Evolutionary conservation across 2,329 filamentous ascomycete species (phyloP).

Genomic region (Mollisiaceae sp.): DNA sequence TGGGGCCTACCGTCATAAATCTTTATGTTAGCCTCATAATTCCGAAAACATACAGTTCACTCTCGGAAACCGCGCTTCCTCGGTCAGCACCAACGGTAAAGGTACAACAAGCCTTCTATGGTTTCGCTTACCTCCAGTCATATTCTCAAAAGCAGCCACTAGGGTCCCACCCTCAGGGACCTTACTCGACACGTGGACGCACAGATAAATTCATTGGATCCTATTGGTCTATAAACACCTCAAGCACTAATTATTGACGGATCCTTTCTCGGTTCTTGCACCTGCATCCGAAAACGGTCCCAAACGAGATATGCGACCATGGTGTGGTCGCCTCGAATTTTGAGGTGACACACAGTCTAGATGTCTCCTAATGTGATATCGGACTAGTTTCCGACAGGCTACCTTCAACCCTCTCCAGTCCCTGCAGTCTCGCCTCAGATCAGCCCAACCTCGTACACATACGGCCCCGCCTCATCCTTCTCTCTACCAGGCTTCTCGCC

Average conservation of each 20-base stretch:
- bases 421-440: not conserved
- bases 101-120: not conserved
- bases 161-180: not conserved
- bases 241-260: not conserved
- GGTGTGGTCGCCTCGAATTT: not conserved
- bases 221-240: not conserved
- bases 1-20: not conserved
- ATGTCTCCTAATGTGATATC: not conserved
- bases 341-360: not conserved
- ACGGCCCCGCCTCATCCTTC: constrained; percentile 49
- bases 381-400: not conserved
- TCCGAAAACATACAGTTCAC: not conserved
- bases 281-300: not conserved
- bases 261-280: not conserved
- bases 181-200: not conserved
- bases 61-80: not conserved
- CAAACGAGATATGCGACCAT: not conserved
- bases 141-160: not conserved
- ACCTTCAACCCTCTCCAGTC: not conserved
- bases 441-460: constrained; percentile 26
- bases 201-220: not conserved
- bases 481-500: constrained; percentile 43
- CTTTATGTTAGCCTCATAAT: not conserved
- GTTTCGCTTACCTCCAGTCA: not conserved
- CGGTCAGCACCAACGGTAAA: not conserved